phyloP scores from a whole-genome alignment of 768 basidiomycete genomes.

The Chalciporus piperatus region DNA sequence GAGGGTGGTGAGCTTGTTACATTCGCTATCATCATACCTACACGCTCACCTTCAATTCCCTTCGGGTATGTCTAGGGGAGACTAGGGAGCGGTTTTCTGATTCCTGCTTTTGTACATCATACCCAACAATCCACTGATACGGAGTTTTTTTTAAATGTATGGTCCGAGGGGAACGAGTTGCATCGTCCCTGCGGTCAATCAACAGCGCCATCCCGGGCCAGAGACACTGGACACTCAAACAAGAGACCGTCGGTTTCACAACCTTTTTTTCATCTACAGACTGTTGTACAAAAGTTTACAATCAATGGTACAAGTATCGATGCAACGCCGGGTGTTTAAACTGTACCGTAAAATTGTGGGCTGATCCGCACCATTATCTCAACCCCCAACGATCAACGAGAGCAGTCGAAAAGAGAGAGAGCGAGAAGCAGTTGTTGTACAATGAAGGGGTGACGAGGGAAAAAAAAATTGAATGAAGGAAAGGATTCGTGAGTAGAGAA shows the following conservation, averaged over 20 bases:
- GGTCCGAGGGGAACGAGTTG: no score
- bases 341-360: slow-evolving; percentile 19
- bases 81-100: no score
- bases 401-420: background rate
- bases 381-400: slow-evolving; percentile 15
- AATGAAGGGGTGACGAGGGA: slow-evolving; percentile 10
- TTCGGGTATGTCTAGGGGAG: no score
- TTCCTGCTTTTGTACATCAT: no score
- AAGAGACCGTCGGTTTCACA: background rate
- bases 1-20: no score
- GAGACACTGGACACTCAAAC: no score
- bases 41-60: no score
- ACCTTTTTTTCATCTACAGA: slow-evolving; percentile 19
- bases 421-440: slow-evolving; percentile 10
- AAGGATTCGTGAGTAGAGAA: background rate
- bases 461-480: background rate
- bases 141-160: no score
- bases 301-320: slow-evolving; percentile 19
- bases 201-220: no score
- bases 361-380: slow-evolving; percentile 1
- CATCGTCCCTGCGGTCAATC: no score
- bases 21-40: no score
- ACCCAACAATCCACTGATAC: no score
- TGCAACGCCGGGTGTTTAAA: slow-evolving; percentile 3
- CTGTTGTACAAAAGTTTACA: slow-evolving; percentile 23